phyloP scores from a whole-genome alignment of 257 asterid genomes.

The Anisodus tanguticus region DNA sequence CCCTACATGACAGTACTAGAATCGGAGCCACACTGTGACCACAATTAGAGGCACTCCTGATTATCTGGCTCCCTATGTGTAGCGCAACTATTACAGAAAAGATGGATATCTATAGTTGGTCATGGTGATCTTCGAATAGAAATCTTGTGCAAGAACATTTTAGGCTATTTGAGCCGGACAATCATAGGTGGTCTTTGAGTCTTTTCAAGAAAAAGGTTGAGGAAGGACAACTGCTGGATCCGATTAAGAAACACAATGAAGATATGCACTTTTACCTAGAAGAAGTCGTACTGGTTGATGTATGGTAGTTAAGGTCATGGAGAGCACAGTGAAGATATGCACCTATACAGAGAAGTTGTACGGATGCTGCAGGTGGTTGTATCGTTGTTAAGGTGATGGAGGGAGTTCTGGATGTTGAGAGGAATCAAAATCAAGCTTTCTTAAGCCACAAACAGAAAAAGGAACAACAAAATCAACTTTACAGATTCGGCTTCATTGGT shows the following conservation, averaged over 20 bases:
- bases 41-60: slow-evolving; percentile 36
- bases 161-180: slow-evolving; percentile 17
- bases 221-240: slow-evolving; percentile 27
- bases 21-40: not conserved
- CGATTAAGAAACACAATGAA: slow-evolving; percentile 15
- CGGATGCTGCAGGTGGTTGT: not conserved
- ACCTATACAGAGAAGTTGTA: not conserved
- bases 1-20: slow-evolving; percentile 33
- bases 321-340: slow-evolving; percentile 28
- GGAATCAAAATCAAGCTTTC: not conserved
- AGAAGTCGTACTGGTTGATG: not conserved
- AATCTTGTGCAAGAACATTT: slow-evolving; percentile 28
- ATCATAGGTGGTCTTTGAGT: slow-evolving; percentile 4
- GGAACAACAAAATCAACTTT: not conserved
- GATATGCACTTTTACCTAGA: slow-evolving; percentile 27
- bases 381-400: slow-evolving; percentile 35
- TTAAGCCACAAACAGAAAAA: not conserved
- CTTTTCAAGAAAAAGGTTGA: slow-evolving; percentile 29
- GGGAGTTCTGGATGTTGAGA: slow-evolving; percentile 14
- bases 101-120: slow-evolving; percentile 32
- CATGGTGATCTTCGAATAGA: slow-evolving; percentile 35
- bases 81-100: slow-evolving; percentile 29
- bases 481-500: not conserved
- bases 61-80: slow-evolving; percentile 32
- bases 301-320: slow-evolving; percentile 32